A percentile compares a stretch with the other conserved stretches of the same genome.
Conservation (phyloP, 306 rosid genomes). For the Senna siamea region DNA sequence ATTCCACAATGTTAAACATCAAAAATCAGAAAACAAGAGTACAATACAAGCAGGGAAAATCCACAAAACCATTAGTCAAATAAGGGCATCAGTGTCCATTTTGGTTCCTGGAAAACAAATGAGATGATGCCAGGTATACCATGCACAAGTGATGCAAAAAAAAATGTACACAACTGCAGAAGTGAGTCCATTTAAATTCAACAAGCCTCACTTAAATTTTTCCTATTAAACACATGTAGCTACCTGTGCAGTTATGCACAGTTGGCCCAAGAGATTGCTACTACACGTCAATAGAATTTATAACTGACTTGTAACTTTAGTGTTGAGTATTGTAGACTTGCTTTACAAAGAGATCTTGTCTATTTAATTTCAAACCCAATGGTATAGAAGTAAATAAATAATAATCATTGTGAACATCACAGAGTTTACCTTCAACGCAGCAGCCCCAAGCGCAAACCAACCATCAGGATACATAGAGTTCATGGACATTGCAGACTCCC, state of each 20-base stretch:
- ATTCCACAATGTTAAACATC: slow-evolving; percentile 14
- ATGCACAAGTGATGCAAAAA: slow-evolving; percentile 15
- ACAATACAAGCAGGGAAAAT: slow-evolving; percentile 10
- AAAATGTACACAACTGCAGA: slow-evolving; percentile 24
- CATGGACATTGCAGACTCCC: slow-evolving; percentile 98
- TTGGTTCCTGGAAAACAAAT: slow-evolving; percentile 28
- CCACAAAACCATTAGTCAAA: slow-evolving; percentile 21
- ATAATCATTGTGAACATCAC: slow-evolving; percentile 29
- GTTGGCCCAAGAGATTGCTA: slow-evolving; percentile 2
- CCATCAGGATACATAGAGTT: slow-evolving; percentile 94
- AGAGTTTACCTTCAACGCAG: slow-evolving; percentile 86
- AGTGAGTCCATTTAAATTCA: slow-evolving; percentile 23
- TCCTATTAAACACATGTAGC: not conserved
- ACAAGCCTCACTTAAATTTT: slow-evolving; percentile 29
- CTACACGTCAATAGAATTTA: slow-evolving; percentile 8
- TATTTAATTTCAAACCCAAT: slow-evolving; percentile 18
- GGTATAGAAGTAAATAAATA: slow-evolving; percentile 20
- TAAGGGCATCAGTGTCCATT: slow-evolving; percentile 14
- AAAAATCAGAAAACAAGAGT: slow-evolving; percentile 17
- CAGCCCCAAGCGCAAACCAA: slow-evolving; percentile 98
- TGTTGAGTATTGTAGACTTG: slow-evolving; percentile 23
- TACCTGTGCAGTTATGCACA: too few species aligned
- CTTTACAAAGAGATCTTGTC: slow-evolving; percentile 9
- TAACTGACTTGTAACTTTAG: slow-evolving; percentile 8
- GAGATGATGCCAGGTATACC: too few species aligned